These are phyloP conservation scores for Abrus precatorius DNA, from an alignment of 306 rosid genomes.

Conservation along the genomic window DNA sequence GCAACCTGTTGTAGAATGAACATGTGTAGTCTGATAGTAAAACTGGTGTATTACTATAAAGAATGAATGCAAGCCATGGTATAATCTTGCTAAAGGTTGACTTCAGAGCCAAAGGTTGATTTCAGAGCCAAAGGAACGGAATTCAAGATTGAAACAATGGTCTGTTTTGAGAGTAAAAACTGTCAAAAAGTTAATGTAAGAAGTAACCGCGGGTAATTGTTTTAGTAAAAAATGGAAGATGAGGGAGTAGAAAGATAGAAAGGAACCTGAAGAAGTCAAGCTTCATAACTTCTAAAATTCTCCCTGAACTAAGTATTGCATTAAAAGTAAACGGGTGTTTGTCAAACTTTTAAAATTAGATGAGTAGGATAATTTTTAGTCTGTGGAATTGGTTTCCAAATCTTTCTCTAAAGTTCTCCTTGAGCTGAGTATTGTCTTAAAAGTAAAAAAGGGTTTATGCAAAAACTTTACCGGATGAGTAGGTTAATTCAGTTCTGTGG, in stretches of 20 bases:
- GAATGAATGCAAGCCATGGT: background rate
- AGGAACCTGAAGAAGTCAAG: constrained; percentile 2
- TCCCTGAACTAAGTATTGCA: background rate
- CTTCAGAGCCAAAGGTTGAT: constrained; percentile 9
- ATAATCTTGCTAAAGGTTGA: constrained; percentile 1
- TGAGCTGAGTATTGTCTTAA: too few species aligned
- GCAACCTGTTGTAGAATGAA: constrained; percentile 9
- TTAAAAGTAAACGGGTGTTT: background rate
- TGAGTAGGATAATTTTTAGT: background rate
- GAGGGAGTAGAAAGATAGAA: background rate
- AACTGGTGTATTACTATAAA: background rate
- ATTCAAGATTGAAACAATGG: background rate
- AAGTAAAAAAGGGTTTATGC: too few species aligned
- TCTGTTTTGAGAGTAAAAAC: constrained; percentile 20
- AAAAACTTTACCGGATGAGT: too few species aligned
- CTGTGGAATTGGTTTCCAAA: background rate
- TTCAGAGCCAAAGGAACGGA: background rate
- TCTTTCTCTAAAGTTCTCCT: background rate
- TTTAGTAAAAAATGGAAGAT: background rate
- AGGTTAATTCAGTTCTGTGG: too few species aligned
- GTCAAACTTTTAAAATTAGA: background rate
- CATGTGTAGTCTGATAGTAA: background rate
- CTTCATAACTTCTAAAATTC: constrained; percentile 10
- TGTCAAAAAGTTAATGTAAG: background rate
- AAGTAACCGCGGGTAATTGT: background rate